phyloP scores from a whole-genome alignment of 2,329 filamentous ascomycete species.

The Raffaelea deltoideospora region DNA sequence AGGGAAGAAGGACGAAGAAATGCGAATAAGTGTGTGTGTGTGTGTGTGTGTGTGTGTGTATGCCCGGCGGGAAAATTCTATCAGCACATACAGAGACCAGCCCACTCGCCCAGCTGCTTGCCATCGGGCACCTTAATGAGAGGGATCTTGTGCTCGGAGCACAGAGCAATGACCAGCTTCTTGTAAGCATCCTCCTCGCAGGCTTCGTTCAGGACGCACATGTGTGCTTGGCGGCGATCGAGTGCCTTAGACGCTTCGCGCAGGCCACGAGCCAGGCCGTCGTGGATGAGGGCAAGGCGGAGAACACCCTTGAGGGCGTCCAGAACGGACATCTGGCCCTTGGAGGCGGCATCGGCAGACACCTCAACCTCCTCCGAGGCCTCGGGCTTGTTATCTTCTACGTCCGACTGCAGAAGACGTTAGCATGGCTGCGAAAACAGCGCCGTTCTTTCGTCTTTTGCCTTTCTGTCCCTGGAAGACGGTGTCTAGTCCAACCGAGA shows the following conservation, averaged over 20 bases:
- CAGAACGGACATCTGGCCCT: conserved; percentile 93
- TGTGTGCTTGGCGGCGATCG: conserved; percentile 96
- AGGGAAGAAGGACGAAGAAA: neutral
- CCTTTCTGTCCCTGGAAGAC: no score
- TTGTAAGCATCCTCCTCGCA: conserved; percentile 99
- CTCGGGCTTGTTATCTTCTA: conserved; percentile 93
- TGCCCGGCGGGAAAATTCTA: no score
- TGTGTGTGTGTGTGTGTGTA: no score
- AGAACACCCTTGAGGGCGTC: conserved; percentile 98
- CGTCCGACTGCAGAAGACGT: conserved; percentile 67
- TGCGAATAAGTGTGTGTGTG: conserved; percentile 1
- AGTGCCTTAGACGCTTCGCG: conserved; percentile 98
- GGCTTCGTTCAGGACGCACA: conserved; percentile 99
- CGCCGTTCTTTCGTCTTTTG: no score
- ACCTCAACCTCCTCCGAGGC: conserved; percentile 87
- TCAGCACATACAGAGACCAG: conserved; percentile 95
- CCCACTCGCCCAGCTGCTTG: conserved; percentile 99
- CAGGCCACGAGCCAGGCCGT: conserved; percentile 95
- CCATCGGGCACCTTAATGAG: conserved; percentile 99
- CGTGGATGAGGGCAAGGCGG: conserved; percentile 98
- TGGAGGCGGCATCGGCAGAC: conserved; percentile 72
- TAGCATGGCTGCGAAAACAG: conserved; percentile 6
- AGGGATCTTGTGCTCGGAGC: conserved; percentile 99
- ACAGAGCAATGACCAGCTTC: conserved; percentile 98
- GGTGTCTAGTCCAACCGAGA: no score